Evolutionary conservation across 176 grass and related monocot genomes (phyloP), one percentile per base, ranked within the genome.

Genomic region (Ensete ventricosum): DNA sequence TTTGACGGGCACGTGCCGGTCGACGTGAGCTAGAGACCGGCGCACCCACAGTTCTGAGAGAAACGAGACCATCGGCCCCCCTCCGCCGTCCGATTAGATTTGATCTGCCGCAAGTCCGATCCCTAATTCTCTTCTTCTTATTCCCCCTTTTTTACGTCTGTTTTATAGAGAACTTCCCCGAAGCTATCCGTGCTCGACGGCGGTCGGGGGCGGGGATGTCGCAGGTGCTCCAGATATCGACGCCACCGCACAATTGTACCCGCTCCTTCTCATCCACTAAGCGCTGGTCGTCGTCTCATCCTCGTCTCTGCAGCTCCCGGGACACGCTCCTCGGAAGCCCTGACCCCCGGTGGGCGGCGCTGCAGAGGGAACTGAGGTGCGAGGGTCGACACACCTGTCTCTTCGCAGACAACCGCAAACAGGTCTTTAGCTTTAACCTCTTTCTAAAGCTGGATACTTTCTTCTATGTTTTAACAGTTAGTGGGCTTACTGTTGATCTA

Each of bases 341-440:
- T 64, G n/a, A 53, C 57, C 48, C 29, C 62, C 19, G 69, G 19
- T 80, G 78, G 78, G 69, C 55, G 20, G 55, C 69, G 54, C 78
- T 73, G 14, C 78, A 14, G 69, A 80, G 57, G 55, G n/a, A 64
- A 59, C 16, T 73, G 12, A 52, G 55, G 43, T 29, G 78, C 49
- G 26, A 20, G 8, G 78, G 78, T 8, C 78, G 78, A 19, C n/a
- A 80, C 69, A 53, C 55, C 55, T 73, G 57, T 57, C 71, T 80
- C 55, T 80, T 80, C 34, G 19, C 69, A 1, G 58, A 53, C 49
- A 70, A 59, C 49, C 68, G 78, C 49, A 80, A 73, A 50, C 68
- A 80, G 58, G 78, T 80, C 8, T 16, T 43, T 43, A 43, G 3
- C 34, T 43, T 53, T 69, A 24, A 11, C 14, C 48, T 54, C 43